A percentile compares a stretch with the other conserved stretches of the same genome.
phyloP scores from a whole-genome alignment of 495 filamentous ascomycete species.

The Diplogelasinospora grovesii region DNA sequence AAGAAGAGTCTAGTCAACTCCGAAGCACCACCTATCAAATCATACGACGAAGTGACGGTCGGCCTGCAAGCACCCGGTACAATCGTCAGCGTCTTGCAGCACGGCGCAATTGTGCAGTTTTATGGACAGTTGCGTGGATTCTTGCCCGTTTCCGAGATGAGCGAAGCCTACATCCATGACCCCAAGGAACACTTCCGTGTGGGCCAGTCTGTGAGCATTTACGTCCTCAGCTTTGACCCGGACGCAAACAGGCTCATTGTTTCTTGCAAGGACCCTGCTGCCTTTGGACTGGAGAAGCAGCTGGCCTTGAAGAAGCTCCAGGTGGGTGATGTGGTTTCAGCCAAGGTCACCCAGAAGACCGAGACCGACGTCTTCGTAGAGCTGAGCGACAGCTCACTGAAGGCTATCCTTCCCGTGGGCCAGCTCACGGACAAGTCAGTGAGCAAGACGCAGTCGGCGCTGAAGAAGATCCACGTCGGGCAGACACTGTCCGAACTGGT shows the following conservation, averaged over 20 bases:
- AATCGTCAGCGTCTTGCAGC: constrained; percentile 65
- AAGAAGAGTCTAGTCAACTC: constrained; percentile 94
- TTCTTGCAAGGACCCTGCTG: constrained; percentile 83
- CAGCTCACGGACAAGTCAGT: constrained; percentile 78
- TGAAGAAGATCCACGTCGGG: constrained; percentile 74
- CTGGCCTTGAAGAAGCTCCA: constrained; percentile 64
- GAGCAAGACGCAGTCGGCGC: constrained; percentile 62
- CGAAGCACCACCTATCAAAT: constrained; percentile 64
- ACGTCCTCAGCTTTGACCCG: constrained; percentile 70
- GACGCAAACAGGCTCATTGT: constrained; percentile 67
- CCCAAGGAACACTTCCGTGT: constrained; percentile 79
- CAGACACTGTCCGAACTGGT: constrained; percentile 78
- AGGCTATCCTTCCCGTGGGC: constrained; percentile 63
- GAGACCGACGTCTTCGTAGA: constrained; percentile 72
- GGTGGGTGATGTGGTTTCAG: constrained; percentile 64
- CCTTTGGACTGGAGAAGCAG: constrained; percentile 68
- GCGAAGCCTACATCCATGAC: constrained; percentile 87
- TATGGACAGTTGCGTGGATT: constrained; percentile 77
- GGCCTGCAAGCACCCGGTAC: constrained; percentile 77
- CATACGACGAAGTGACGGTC: constrained; percentile 60
- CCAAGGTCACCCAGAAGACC: constrained; percentile 77
- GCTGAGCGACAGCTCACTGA: constrained; percentile 60
- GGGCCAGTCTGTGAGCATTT: constrained; percentile 86
- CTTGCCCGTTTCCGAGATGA: constrained; percentile 93
- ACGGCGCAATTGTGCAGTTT: constrained; percentile 89